phyloP scores from a whole-genome alignment of 2,329 filamentous ascomycete species.

The Trichoderma aggressivum region DNA sequence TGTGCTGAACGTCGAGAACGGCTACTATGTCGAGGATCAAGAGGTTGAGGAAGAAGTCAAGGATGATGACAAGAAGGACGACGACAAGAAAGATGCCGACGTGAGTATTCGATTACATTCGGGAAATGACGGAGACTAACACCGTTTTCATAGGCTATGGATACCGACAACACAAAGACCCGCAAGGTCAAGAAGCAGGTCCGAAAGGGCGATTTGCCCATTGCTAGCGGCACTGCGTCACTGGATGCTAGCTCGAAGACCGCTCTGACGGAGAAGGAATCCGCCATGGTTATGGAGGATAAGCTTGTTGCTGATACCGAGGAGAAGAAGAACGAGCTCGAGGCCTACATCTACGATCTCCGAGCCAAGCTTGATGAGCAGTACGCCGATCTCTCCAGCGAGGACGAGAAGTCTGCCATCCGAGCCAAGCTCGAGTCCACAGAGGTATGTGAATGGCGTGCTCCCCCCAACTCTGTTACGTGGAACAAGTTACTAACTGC shows the following conservation, averaged over 20 bases:
- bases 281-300: conserved; percentile 92
- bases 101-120: conserved; percentile 51
- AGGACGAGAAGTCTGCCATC: conserved; percentile 88
- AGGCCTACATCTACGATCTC: conserved; percentile 95
- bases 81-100: conserved; percentile 66
- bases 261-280: conserved; percentile 74
- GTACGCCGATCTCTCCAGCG: conserved; percentile 82
- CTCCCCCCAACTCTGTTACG: neutral
- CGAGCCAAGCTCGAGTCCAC: conserved; percentile 75
- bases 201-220: conserved; percentile 90
- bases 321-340: conserved; percentile 99
- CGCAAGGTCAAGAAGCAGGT: conserved; percentile 99
- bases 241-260: conserved; percentile 68
- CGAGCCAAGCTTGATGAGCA: conserved; percentile 92
- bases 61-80: conserved; percentile 70
- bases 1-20: conserved; percentile 91
- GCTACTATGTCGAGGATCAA: conserved; percentile 96
- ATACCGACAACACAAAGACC: conserved; percentile 82
- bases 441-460: conserved; percentile 66
- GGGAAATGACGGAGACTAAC: conserved; percentile 25
- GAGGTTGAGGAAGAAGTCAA: conserved; percentile 93
- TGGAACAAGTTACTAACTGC: conserved; percentile 17
- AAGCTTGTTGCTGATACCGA: conserved; percentile 98
- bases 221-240: conserved; percentile 77
- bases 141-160: conserved; percentile 64